Evolutionary conservation across 495 filamentous ascomycete genomes (phyloP).

Genomic region (Aspergillus biplanus): DNA sequence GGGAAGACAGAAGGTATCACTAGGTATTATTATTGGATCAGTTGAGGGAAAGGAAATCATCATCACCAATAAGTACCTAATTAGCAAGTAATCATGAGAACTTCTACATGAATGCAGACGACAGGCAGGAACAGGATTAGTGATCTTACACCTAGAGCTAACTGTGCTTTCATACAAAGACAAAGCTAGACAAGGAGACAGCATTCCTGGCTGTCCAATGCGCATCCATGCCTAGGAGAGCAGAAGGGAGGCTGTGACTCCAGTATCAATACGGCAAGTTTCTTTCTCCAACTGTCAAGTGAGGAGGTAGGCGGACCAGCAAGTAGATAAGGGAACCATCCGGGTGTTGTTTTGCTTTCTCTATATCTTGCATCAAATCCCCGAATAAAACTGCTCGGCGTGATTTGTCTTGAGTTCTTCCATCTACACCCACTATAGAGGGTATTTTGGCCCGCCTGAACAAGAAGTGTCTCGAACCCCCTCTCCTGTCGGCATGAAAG

Average conservation of each 20-base stretch:
- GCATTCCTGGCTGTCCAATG: not conserved
- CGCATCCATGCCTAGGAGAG: not conserved
- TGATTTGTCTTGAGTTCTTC: too few species aligned
- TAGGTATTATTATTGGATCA: not conserved
- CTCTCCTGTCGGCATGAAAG: not conserved
- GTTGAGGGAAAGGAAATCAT: not conserved
- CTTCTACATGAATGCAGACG: not conserved
- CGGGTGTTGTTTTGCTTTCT: too few species aligned
- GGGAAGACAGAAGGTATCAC: not conserved
- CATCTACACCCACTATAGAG: too few species aligned
- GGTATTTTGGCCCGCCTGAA: not conserved
- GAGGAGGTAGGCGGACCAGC: not conserved
- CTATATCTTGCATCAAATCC: too few species aligned
- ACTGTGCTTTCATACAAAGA: not conserved
- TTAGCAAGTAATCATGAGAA: not conserved
- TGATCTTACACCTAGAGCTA: not conserved
- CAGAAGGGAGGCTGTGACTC: not conserved
- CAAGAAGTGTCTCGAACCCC: not conserved
- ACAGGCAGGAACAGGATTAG: not conserved
- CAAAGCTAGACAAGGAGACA: not conserved
- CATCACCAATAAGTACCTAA: not conserved
- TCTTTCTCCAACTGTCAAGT: not conserved
- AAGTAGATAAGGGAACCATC: not conserved
- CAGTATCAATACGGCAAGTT: constrained; percentile 5
- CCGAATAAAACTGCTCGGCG: too few species aligned